phyloP scores from a whole-genome alignment of 768 basidiomycete species.

The Mycena chlorophos region DNA sequence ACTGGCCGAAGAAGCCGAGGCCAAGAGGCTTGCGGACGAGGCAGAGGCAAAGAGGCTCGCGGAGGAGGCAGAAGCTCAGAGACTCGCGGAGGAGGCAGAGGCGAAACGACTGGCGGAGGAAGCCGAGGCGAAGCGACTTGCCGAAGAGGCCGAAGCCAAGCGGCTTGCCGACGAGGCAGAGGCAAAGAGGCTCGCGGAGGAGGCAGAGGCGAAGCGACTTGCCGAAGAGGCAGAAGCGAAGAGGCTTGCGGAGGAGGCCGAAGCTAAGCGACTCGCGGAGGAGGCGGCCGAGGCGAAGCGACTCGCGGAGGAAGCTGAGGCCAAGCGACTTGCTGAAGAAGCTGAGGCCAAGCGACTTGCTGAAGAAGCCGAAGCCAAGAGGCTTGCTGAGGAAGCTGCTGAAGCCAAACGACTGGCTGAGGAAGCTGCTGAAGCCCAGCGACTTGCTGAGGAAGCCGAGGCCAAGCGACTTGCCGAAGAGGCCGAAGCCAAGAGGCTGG shows the following conservation, averaged over 20 bases:
- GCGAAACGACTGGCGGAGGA: background rate
- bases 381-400: no score
- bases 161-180: background rate
- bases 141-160: slow-evolving; percentile 2
- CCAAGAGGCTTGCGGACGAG: background rate
- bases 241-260: background rate
- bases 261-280: background rate
- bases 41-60: background rate
- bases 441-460: slow-evolving; percentile 15
- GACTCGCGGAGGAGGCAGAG: no score
- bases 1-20: background rate
- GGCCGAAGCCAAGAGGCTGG: background rate
- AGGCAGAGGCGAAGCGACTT: background rate
- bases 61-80: background rate
- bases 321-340: background rate
- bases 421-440: slow-evolving; percentile 15
- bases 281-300: no score
- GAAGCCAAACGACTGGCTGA: slow-evolving; percentile 15
- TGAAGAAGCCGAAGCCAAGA: slow-evolving; percentile 8
- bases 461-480: background rate
- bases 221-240: background rate
- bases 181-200: background rate
- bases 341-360: background rate
- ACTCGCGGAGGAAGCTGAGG: background rate
- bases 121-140: slow-evolving; percentile 7